Base-by-base conservation (phyloP, 805 yeast genomes). In the Metschnikowia amazonensis region DNA sequence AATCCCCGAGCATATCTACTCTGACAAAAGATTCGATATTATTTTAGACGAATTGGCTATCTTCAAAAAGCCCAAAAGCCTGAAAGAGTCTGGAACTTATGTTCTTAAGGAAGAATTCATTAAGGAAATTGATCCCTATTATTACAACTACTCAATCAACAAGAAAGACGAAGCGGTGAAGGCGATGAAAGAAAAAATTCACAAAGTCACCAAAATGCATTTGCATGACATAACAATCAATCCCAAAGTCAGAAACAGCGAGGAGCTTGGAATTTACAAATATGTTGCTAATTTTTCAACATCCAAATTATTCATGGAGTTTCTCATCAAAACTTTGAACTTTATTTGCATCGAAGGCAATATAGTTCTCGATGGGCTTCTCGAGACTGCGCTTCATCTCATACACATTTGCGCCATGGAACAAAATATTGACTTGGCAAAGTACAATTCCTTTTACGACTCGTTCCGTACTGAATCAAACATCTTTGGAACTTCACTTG, bases 151-250 rank as follows among this genome's bases (percentile, higher is more conserved):
- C 55, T 71, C 85, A 0, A 68, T 92, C 0, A 89, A 89, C 54
- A 82, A 81, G 43, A 77, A 92, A 44, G 97, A 89, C 45, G 97
- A 89, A 48, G 92, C 95, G 5, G 84, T 86, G 45, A 76, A 74
- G 36, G 65, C 80, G 4, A 65, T 86, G 25, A 81, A 82, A 53
- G 77, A 76, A 28, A 60, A 76, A 23, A 62, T 75, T 33, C 72
- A 77, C 8, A 66, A 71, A 45, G 58, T 65, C 21, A 63, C 65
- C 1, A 57, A 63, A 1, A 59, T 69, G 3, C 66, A 72, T 1
- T 50, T 66, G 17, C 68, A 74, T 3, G 80, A 80, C 3, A 72
- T 82, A 4, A 81, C 75, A 14, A 69, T 87, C 6, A 72, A 74
- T 5, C 95, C 96, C 0, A 69, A 64, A 36, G 63, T 68, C 1